phyloP scores from a whole-genome alignment of 148 eudicot genomes.

The Linanthus parryae region DNA sequence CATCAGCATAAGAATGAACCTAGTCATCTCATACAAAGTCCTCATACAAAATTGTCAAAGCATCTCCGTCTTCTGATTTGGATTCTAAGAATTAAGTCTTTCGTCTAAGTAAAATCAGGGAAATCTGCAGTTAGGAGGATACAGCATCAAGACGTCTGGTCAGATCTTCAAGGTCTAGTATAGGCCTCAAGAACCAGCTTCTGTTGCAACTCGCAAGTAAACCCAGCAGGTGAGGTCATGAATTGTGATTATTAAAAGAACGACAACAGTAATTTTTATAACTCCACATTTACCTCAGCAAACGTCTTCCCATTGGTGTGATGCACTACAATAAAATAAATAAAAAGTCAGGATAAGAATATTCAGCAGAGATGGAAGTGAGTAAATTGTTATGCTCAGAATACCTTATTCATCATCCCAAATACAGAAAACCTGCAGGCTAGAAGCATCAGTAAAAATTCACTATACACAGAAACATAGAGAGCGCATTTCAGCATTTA shows the following conservation, averaged over 20 bases:
- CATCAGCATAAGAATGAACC: neutral
- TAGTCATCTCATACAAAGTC: neutral
- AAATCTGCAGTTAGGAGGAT: constrained; percentile 41
- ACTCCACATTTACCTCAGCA: constrained; percentile 53
- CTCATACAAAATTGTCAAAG: neutral
- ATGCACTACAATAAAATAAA: constrained; percentile 57
- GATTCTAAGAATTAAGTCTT: neutral
- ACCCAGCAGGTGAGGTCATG: constrained; percentile 14
- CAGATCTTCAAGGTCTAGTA: constrained; percentile 68
- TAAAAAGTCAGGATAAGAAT: constrained; percentile 11
- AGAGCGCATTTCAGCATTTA: constrained; percentile 21
- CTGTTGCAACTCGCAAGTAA: constrained; percentile 41
- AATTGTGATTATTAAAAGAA: neutral
- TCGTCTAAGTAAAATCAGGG: neutral
- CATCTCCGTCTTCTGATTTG: neutral
- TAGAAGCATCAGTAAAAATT: constrained; percentile 10
- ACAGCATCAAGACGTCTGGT: constrained; percentile 87
- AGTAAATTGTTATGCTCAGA: constrained; percentile 1
- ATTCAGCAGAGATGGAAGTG: constrained; percentile 6
- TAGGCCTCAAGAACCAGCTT: constrained; percentile 95
- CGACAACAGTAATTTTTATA: no score
- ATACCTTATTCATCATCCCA: constrained; percentile 99
- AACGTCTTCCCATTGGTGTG: constrained; percentile 94
- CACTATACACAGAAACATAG: constrained; percentile 9
- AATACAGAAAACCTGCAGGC: constrained; percentile 86